Base-by-base conservation (phyloP, 768 basidiomycete species). In the Mycena vulgaris region DNA sequence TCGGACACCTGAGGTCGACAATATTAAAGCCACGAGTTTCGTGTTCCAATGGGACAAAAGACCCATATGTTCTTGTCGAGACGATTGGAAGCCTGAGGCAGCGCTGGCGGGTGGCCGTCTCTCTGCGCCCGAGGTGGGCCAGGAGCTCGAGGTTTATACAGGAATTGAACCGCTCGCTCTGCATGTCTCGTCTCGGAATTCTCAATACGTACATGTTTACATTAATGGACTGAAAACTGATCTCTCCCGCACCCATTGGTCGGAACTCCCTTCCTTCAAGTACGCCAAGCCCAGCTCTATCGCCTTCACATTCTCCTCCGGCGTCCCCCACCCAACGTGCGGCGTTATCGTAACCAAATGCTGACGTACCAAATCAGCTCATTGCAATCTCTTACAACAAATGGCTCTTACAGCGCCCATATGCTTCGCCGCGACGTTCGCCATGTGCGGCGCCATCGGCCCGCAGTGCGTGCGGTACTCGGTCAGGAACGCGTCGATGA, bases 401-500 rank as follows among this genome's bases (percentile, higher is more conserved):
- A 31, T n/a, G n/a, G n/a, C 8, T 13, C 70, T 62, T 25, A 67
- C 70, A 35, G 65, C 70, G 8, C 70, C 70, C n/a, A 71, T 49
- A 13, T 71, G 70, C 48, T 63, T 63, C 13, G 70, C 61, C 4
- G 65, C 70, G n/a, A 62, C 49, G 17, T 60, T 62, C 39, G 70
- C 48, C 40, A 57, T 25, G n/a, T 59, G 52, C 37, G 51, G 45
- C 30, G 52, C 48, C 55, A 71, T 28, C 35, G 21, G 37, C 21
- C 70, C 65, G 23, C 55, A 71, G 33, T 66, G 42, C 56, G 47
- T 48, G 21, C 61, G 65, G 72, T 92, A 92, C 42, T 80, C 80
- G 13, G 69, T 63, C 40, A 91, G 75, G 74, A 92, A 90, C 16
- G 84, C 78, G 23, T 71, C 74, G 23, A 89, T 74, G 9, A 89